Conservation (phyloP, 2,329 filamentous ascomycete species). For the Diaporthe sp. region DNA sequence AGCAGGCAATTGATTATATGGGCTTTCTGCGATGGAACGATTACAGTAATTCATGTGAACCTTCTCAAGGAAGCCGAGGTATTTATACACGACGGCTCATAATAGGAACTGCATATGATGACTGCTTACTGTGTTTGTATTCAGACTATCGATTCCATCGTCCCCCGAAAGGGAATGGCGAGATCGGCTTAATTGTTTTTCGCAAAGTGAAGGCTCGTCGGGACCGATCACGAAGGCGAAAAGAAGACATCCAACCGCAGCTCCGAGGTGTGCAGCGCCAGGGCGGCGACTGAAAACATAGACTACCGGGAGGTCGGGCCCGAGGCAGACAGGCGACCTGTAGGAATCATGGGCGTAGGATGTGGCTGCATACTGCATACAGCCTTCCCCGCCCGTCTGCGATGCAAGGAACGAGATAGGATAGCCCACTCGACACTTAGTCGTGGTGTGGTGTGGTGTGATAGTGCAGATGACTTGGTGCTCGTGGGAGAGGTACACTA, state of each 20-base stretch:
- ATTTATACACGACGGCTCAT: neutral
- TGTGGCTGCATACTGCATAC: constrained; percentile 1
- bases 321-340: neutral
- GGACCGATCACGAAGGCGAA: neutral
- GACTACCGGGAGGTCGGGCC: neutral
- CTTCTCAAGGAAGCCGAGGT: neutral
- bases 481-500: no score
- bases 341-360: neutral
- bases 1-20: neutral
- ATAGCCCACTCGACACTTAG: neutral
- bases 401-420: neutral
- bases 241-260: neutral
- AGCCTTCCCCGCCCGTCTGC: neutral
- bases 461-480: neutral
- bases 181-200: neutral
- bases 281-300: neutral
- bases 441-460: neutral
- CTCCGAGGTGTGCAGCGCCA: neutral
- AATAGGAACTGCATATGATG: neutral
- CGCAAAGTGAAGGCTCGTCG: neutral
- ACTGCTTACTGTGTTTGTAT: neutral
- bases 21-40: neutral
- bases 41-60: neutral
- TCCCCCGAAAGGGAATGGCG: neutral
- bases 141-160: neutral